A percentile compares a stretch with the other conserved stretches of the same genome.
Evolutionary conservation across 495 filamentous ascomycete genomes (phyloP).

Genomic region (Hyaloscypha finlandica): DNA sequence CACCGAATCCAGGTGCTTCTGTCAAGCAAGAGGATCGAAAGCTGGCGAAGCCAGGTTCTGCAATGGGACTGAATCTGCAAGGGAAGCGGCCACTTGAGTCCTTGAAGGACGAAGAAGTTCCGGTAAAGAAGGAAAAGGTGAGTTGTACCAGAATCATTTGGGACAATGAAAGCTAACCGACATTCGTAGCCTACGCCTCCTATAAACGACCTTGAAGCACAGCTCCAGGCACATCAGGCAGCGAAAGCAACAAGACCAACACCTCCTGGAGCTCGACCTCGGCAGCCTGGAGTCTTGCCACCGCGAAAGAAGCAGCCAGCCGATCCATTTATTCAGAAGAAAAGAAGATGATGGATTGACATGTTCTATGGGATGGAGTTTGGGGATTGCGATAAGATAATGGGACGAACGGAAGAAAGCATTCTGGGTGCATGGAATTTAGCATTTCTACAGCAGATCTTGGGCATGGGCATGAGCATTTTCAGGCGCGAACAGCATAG

Average conservation of each 20-base stretch:
- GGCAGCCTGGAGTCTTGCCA: constrained; percentile 30
- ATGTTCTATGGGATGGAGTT: neutral
- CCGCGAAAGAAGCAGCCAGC: constrained; percentile 37
- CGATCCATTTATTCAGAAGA: constrained; percentile 47
- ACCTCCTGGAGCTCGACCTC: constrained; percentile 26
- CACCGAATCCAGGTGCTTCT: neutral
- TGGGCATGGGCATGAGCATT: constrained; percentile 3
- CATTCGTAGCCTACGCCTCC: constrained; percentile 26
- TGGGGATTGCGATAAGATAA: neutral
- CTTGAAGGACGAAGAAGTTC: constrained; percentile 27
- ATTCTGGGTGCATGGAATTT: constrained; percentile 4
- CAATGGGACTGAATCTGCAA: constrained; percentile 4
- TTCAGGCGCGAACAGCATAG: constrained; percentile 5
- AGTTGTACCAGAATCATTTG: neutral
- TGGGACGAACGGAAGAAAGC: neutral
- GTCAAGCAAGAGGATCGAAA: neutral
- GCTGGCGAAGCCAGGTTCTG: neutral
- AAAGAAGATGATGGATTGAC: constrained; percentile 16
- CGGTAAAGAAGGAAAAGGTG: constrained; percentile 44
- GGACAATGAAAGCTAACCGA: constrained; percentile 20
- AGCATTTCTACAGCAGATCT: neutral
- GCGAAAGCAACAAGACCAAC: constrained; percentile 25
- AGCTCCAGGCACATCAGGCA: constrained; percentile 31
- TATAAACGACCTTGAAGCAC: constrained; percentile 29
- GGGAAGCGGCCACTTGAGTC: constrained; percentile 39